phyloP scores from a whole-genome alignment of 2,329 filamentous ascomycete species.

The Torrubiella hemipterigena region DNA sequence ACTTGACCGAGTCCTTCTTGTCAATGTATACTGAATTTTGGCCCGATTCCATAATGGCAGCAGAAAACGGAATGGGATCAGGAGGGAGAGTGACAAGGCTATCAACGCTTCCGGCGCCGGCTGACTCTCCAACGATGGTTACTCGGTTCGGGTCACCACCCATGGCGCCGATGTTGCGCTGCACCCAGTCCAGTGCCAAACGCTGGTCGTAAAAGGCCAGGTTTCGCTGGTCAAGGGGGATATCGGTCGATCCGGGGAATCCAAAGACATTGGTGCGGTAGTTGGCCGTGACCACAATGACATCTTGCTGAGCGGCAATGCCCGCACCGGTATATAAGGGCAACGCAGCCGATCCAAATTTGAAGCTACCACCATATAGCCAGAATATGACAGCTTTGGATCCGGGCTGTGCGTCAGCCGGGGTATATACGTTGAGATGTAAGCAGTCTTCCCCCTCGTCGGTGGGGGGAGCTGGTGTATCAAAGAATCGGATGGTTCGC shows the following conservation, averaged over 20 bases:
- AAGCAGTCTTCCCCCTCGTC: conserved; percentile 20
- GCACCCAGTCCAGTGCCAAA: conserved; percentile 45
- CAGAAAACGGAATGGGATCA: conserved; percentile 14
- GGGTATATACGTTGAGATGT: conserved; percentile 19
- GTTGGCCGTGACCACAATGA: conserved; percentile 34
- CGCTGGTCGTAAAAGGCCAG: conserved; percentile 33
- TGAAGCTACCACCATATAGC: conserved; percentile 29
- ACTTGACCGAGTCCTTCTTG: background rate
- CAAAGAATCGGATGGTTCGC: conserved; percentile 10
- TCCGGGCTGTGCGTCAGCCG: conserved; percentile 8
- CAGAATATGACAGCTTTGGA: conserved; percentile 30
- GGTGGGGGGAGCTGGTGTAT: conserved; percentile 11
- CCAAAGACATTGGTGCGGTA: conserved; percentile 30
- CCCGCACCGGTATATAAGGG: conserved; percentile 26
- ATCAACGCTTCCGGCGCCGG: conserved; percentile 41
- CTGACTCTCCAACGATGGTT: conserved; percentile 47
- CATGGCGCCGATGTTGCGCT: conserved; percentile 49
- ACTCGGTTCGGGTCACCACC: conserved; percentile 50
- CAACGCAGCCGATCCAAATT: conserved; percentile 20
- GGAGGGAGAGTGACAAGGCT: conserved; percentile 14
- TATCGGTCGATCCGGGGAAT: conserved; percentile 19
- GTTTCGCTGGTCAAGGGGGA: conserved; percentile 10
- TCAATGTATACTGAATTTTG: conserved; percentile 6
- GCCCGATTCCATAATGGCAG: conserved; percentile 15
- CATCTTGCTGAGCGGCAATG: conserved; percentile 27